phyloP scores from a whole-genome alignment of 352 stramenopile genomes.

The Halophytophthora batemanensis region DNA sequence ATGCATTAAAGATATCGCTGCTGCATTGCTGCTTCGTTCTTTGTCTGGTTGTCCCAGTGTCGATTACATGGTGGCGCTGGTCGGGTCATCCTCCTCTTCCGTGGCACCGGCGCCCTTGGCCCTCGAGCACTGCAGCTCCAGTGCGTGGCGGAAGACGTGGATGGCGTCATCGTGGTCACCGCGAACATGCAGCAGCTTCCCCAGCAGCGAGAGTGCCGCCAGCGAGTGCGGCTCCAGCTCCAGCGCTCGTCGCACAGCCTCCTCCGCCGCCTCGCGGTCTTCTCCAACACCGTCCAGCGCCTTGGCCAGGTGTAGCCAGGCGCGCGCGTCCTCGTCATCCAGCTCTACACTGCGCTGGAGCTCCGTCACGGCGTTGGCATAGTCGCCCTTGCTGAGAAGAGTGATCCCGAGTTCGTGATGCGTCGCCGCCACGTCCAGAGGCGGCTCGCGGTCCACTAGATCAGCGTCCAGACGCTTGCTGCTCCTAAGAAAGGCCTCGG shows the following conservation, averaged over 20 bases:
- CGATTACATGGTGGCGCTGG: constrained; percentile 24
- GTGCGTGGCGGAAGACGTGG: constrained; percentile 50
- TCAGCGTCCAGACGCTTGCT: constrained; percentile 20
- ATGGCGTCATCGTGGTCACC: constrained; percentile 74
- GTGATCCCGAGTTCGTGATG: constrained; percentile 51
- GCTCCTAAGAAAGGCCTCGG: constrained; percentile 19
- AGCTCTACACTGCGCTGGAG: constrained; percentile 45
- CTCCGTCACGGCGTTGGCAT: constrained; percentile 27
- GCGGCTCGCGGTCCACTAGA: constrained; percentile 25
- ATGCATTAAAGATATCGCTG: no score
- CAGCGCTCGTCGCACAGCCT: constrained; percentile 46
- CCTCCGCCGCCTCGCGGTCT: constrained; percentile 37
- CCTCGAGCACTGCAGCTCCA: constrained; percentile 50
- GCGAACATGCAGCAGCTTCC: constrained; percentile 56
- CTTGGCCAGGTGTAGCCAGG: constrained; percentile 64
- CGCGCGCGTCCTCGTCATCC: constrained; percentile 27
- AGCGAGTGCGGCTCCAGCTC: constrained; percentile 44
- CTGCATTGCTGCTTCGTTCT: no score
- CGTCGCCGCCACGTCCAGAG: constrained; percentile 43
- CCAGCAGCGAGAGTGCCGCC: constrained; percentile 53
- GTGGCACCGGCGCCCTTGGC: neutral
- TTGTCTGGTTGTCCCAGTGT: no score
- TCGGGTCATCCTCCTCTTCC: constrained; percentile 14
- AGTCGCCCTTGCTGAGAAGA: constrained; percentile 46
- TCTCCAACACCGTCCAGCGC: constrained; percentile 46